Evolutionary conservation across 2,329 filamentous ascomycete genomes (phyloP), one percentile per base, ranked within the genome.

Genomic region (Phyllosticta paracitricarpa): DNA sequence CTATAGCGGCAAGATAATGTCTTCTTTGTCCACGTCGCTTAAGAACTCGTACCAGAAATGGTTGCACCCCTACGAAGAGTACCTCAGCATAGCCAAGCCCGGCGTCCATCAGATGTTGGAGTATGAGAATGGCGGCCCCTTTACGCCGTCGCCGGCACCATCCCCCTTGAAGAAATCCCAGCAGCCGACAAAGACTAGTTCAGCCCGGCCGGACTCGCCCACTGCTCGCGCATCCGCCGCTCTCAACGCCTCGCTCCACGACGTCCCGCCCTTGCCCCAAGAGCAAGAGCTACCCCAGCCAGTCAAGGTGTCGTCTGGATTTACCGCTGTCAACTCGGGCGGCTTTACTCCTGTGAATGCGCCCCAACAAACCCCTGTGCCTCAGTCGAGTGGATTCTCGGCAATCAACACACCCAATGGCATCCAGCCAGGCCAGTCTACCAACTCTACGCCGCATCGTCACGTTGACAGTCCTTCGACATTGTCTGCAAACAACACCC

Each of bases 1-100:
- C 60, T 99, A 99, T 76, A 97, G 93, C 71, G 94, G 94, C 71
- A 99, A 99, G 79, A 99, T 99, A 65, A 99, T 99, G 94, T 97
- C 93, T 2, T 97, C 94, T 8, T 79, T 99, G 55, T 99, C 94
- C 5, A 99, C 94, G 0, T 97, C 94, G 4, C 82, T 99, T 52
- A 99, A 97, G 74, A 99, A 99, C 74, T 97, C 94, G 0, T 99
- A 95, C 69, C 91, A 96, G 73, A 87, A 93, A 76, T 99, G 94
- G 90, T 85, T 99, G 3, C 90, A 91, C 70, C 94, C 94, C 0
- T 99, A 97, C 68, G 94, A 99, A 74, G 91, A 97, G 65, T 99
- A 96, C 71, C 78, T 99, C 53, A 84, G 89, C 58, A 79, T 93
- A 14, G 93, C 91, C 58, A 97, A 97, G 72, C 94, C 94, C 2